A percentile compares a stretch with the other conserved stretches of the same genome.
phyloP scores from a whole-genome alignment of 2,329 filamentous ascomycete species.

The Penicillium verrucosum region DNA sequence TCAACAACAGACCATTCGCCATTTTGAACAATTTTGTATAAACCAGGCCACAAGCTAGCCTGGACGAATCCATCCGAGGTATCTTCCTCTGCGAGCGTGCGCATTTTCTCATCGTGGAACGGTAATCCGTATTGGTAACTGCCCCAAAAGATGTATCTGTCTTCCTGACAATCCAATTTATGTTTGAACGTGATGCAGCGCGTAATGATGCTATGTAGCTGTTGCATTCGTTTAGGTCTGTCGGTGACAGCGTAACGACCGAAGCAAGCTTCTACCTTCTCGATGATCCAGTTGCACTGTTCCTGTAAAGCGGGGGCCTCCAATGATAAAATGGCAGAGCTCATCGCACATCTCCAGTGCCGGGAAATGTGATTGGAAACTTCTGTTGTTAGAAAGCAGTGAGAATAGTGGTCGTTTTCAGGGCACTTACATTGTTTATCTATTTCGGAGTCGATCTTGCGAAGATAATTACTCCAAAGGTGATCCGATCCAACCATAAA shows the following conservation, averaged over 20 bases:
- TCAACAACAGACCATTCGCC: slow-evolving; percentile 1
- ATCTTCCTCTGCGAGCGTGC: not conserved
- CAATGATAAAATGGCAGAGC: slow-evolving; percentile 5
- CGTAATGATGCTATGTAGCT: slow-evolving; percentile 8
- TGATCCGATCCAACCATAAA: slow-evolving; percentile 4
- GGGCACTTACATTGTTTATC: slow-evolving; percentile 9
- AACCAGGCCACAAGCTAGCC: slow-evolving; percentile 12
- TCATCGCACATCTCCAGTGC: slow-evolving; percentile 24
- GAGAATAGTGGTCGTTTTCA: not conserved
- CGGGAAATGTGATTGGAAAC: slow-evolving; percentile 9
- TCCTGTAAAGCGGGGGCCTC: not conserved
- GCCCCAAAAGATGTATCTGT: slow-evolving; percentile 13
- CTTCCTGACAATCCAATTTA: slow-evolving; percentile 19
- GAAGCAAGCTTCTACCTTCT: not conserved
- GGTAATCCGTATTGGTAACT: not conserved
- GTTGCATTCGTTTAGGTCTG: not conserved
- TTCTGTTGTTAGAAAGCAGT: not conserved
- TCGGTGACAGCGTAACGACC: not conserved
- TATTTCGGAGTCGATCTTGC: slow-evolving; percentile 2
- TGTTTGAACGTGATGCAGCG: slow-evolving; percentile 19
- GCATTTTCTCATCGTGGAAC: slow-evolving; percentile 9
- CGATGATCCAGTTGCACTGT: not conserved
- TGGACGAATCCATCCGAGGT: not conserved
- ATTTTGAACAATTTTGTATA: slow-evolving; percentile 1
- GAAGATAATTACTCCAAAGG: not conserved